These are phyloP conservation scores for Fusarium newnesense DNA, from an alignment of 2,329 filamentous ascomycete genomes.

Conservation along the genomic window DNA sequence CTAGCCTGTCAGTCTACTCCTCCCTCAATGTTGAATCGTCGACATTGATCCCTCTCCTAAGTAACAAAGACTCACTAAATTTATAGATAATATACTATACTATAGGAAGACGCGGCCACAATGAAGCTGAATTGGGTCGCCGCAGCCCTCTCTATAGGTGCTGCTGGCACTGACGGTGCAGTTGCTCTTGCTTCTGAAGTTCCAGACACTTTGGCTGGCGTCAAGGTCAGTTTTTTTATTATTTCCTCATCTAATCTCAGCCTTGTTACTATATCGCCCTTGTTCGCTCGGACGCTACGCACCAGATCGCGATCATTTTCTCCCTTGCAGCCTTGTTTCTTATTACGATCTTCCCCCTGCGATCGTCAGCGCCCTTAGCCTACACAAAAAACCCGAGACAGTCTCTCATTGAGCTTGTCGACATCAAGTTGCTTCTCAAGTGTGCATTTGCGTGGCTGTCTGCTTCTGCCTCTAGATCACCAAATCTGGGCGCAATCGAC, in stretches of 20 bases:
- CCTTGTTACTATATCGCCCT: neutral
- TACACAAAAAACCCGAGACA: neutral
- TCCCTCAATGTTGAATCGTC: neutral
- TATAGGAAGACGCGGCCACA: constrained; percentile 3
- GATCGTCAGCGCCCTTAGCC: neutral
- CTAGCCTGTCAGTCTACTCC: constrained; percentile 8
- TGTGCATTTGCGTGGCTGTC: neutral
- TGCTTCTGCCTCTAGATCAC: too few species aligned
- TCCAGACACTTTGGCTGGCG: constrained; percentile 8
- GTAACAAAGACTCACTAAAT: neutral
- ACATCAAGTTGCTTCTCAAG: neutral
- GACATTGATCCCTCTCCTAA: neutral
- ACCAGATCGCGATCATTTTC: neutral
- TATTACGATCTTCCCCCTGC: neutral
- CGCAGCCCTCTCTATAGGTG: constrained; percentile 47
- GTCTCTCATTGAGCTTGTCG: neutral
- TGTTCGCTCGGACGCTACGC: neutral
- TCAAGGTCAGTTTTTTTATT: constrained; percentile 25
- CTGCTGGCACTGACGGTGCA: constrained; percentile 43
- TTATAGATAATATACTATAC: neutral
- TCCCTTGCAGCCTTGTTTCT: neutral
- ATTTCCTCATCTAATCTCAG: neutral
- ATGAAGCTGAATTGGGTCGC: constrained; percentile 51
- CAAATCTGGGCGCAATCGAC: neutral
- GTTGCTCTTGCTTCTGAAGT: constrained; percentile 11